Conservation (phyloP, 2,329 filamentous ascomycete species). For the Uncinocarpus reesii region DNA sequence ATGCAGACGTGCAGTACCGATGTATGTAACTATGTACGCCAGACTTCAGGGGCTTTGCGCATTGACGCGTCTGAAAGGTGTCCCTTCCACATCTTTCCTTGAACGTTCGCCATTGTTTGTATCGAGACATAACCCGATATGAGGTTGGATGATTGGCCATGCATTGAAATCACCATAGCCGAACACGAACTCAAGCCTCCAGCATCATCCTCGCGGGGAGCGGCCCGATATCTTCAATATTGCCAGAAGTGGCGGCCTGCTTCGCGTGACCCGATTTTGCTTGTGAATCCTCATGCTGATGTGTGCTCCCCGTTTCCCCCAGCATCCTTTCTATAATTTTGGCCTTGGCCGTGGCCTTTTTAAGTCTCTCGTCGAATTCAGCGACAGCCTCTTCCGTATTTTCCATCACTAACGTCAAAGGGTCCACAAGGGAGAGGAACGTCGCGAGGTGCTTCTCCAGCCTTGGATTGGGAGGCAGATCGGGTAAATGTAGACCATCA, state of each 20-base stretch:
- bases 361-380: conserved; percentile 82
- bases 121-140: no score
- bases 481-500: conserved; percentile 6
- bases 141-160: no score
- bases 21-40: no score
- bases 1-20: no score
- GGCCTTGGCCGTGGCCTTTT: conserved; percentile 69
- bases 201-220: conserved; percentile 28
- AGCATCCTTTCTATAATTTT: conserved; percentile 72
- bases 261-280: conserved; percentile 9
- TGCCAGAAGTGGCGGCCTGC: conserved; percentile 32
- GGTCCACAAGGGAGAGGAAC: conserved; percentile 68
- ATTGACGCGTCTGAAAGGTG: no score
- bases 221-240: conserved; percentile 41
- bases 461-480: conserved; percentile 36
- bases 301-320: conserved; percentile 34
- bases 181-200: conserved; percentile 6
- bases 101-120: no score
- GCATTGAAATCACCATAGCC: no score
- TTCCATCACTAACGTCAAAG: conserved; percentile 61
- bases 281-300: background rate
- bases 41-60: no score
- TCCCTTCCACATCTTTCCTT: no score
- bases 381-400: conserved; percentile 84
- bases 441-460: conserved; percentile 66